phyloP scores from a whole-genome alignment of 805 yeast genomes.

The Wickerhamomyces rabaulensis region DNA sequence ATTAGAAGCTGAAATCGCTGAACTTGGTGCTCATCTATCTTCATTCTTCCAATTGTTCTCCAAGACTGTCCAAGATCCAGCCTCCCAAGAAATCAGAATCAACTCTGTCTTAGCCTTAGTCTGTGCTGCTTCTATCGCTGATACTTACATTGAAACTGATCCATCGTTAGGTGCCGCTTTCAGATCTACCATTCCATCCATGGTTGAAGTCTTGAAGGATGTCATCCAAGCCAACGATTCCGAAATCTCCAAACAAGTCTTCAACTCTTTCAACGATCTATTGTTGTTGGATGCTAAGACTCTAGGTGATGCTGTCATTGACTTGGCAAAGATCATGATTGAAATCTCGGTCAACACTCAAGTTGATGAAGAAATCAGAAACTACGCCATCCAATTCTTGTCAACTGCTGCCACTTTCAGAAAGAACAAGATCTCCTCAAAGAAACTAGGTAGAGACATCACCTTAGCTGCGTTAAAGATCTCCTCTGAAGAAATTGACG shows the following conservation, averaged over 20 bases:
- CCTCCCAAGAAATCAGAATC: slow-evolving; percentile 70
- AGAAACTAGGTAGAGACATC: slow-evolving; percentile 79
- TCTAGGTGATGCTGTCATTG: slow-evolving; percentile 68
- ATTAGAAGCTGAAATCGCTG: slow-evolving; percentile 63
- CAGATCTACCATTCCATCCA: slow-evolving; percentile 64
- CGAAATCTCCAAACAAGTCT: slow-evolving; percentile 66
- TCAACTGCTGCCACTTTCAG: slow-evolving; percentile 74
- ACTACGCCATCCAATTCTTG: slow-evolving; percentile 78
- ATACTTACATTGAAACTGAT: slow-evolving; percentile 46
- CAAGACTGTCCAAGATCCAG: slow-evolving; percentile 53
- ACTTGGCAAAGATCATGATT: slow-evolving; percentile 65
- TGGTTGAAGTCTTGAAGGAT: slow-evolving; percentile 76
- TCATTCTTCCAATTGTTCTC: slow-evolving; percentile 71
- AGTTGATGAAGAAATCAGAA: slow-evolving; percentile 77
- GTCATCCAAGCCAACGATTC: slow-evolving; percentile 67
- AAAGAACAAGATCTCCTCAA: slow-evolving; percentile 71
- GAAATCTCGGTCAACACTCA: slow-evolving; percentile 64
- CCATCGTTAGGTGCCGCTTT: slow-evolving; percentile 48
- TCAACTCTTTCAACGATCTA: slow-evolving; percentile 80
- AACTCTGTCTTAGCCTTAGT: slow-evolving; percentile 78
- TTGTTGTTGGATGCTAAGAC: slow-evolving; percentile 71
- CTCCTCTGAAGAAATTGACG: slow-evolving; percentile 79
- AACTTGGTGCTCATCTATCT: slow-evolving; percentile 51
- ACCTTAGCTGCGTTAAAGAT: slow-evolving; percentile 69
- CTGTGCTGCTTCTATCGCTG: slow-evolving; percentile 58